Conservation (phyloP, 345 rosid species). For the Crucihimalaya himalaica region DNA sequence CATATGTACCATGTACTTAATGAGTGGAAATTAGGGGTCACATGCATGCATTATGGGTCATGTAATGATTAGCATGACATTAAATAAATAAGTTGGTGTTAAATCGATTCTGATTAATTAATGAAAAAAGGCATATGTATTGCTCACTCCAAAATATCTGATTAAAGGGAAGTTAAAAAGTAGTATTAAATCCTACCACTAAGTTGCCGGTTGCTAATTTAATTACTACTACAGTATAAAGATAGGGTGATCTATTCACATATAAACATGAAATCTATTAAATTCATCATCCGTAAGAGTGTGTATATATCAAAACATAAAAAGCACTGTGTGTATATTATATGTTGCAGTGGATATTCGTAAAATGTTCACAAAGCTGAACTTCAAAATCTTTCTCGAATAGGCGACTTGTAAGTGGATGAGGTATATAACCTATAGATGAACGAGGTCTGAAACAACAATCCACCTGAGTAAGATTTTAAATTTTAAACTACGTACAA, state of each 20-base stretch:
- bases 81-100: constrained; percentile 3
- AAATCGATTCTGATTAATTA: not conserved
- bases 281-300: not conserved
- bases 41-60: constrained; percentile 33
- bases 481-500: too few relatives aligned
- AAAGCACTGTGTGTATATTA: too few relatives aligned
- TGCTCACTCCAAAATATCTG: not conserved
- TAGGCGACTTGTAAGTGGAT: too few relatives aligned
- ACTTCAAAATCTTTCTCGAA: too few relatives aligned
- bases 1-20: constrained; percentile 11
- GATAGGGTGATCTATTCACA: not conserved
- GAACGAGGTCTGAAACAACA: too few relatives aligned
- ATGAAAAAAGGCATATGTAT: not conserved
- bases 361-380: too few relatives aligned
- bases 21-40: constrained; percentile 20
- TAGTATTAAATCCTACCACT: constrained; percentile 15
- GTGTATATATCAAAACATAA: too few relatives aligned
- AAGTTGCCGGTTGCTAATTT: not conserved
- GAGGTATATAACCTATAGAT: not conserved
- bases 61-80: constrained; percentile 19
- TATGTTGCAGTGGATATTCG: not conserved
- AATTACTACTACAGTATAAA: not conserved
- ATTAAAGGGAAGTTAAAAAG: constrained; percentile 23
- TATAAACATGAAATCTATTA: not conserved
- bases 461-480: too few relatives aligned